Conservation (phyloP, 176 grass and related monocot species). For the Hsuehochloa calcarea region DNA sequence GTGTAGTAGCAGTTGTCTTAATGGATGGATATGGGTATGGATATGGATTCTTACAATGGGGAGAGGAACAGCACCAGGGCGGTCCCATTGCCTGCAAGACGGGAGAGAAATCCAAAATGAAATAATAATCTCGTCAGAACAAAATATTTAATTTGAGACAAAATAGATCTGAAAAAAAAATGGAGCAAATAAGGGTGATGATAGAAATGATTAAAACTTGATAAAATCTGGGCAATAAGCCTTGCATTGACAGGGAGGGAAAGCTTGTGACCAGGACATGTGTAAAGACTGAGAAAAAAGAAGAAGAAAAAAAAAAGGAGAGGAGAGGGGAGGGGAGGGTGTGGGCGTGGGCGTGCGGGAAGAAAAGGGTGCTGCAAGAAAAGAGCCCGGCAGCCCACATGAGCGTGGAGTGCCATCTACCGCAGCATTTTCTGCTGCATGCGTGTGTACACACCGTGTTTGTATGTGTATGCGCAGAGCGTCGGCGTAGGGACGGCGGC, state of each 20-base stretch:
- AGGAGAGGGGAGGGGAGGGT: background rate
- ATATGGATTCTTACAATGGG: conserved; percentile 61
- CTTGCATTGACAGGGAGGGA: background rate
- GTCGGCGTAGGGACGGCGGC: background rate
- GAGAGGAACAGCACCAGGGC: conserved; percentile 85
- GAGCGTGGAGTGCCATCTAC: background rate
- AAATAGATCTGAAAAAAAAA: background rate
- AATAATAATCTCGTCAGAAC: background rate
- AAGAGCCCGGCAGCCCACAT: background rate
- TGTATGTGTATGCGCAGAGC: background rate
- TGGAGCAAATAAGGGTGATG: background rate
- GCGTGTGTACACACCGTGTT: background rate
- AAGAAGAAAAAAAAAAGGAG: background rate
- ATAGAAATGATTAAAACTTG: background rate
- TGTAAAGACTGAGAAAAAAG: background rate
- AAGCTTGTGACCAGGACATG: background rate
- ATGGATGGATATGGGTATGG: background rate
- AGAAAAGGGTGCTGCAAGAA: background rate
- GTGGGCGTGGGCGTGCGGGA: background rate
- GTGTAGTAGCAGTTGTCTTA: background rate
- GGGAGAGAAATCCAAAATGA: background rate
- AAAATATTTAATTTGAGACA: background rate
- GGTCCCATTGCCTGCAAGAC: conserved; percentile 80
- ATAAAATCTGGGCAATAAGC: background rate
- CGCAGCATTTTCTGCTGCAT: background rate